Base-by-base conservation (phyloP, 805 yeast species). In the Isabelozyma gotoi region DNA sequence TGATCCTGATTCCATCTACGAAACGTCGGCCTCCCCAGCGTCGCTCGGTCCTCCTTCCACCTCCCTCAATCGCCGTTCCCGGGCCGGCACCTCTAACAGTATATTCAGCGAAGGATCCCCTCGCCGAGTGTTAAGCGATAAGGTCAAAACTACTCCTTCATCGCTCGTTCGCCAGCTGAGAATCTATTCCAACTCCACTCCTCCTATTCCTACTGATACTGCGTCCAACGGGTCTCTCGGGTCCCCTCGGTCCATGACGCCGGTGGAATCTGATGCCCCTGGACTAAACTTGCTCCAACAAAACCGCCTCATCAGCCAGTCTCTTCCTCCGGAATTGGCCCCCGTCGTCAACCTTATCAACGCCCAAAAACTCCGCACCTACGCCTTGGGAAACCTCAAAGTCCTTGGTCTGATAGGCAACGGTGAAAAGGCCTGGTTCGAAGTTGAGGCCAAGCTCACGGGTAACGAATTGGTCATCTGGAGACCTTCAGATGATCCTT, bases 331-430 rank as follows among this genome's bases (percentile, higher is more conserved):
- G 12, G 92, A 87, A 56, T 70, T 88, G 57, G 63, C 80, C 12
- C 95, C 96, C 0, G 75, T 86, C 8, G 77, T 88, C 32, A 82
- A 88, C 16, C 71, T 88, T 50, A 70, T 86, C 43, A 77, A 78
- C 37, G 82, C 90, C 15, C 96, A 88, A 56, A 80, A 80, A 48
- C 73, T 80, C 18, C 73, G 96, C 38, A 71, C 78, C 6, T 88
- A 88, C 60, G 72, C 68, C 36, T 78, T 73, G 41, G 85, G 87
- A 16, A 63, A 64, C 3, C 54, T 76, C 71, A 57, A 53, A 62
- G 65, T 61, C 24, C 53, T 56, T n/a, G 57, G 54, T 15, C 35
- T 45, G 17, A 43, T 53, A 16, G 47, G 48, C 5, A 3, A 45
- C 46, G 32, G 58, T 52, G 60, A 61, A 34, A 48, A 46, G 19